Conservation (phyloP, 345 rosid species). For the Euphorbia peplus region DNA sequence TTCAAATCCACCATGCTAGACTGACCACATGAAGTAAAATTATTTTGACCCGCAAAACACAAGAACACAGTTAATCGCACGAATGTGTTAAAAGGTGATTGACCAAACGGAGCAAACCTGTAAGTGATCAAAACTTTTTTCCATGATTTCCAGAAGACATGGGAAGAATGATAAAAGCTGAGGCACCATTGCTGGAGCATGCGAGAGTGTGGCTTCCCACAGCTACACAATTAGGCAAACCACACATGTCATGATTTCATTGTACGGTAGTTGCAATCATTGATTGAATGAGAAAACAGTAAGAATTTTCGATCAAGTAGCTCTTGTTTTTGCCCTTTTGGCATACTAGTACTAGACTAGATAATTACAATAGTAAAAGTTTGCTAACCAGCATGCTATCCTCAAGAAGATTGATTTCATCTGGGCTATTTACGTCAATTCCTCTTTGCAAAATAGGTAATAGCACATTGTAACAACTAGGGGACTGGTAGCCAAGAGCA, state of each 20-base stretch:
- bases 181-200: conserved; percentile 90
- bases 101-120: conserved; percentile 48
- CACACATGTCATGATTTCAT: conserved; percentile 21
- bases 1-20: not conserved
- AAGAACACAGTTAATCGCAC: not conserved
- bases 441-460: conserved; percentile 88
- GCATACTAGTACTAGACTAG: too few species aligned
- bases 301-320: too few species aligned
- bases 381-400: conserved; percentile 84
- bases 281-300: too few species aligned
- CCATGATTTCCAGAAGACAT: conserved; percentile 70
- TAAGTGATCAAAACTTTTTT: conserved; percentile 89
- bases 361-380: not conserved
- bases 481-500: conserved; percentile 87
- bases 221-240: conserved; percentile 52
- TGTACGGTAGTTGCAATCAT: conserved; percentile 11
- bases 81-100: not conserved
- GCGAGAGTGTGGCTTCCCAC: conserved; percentile 89
- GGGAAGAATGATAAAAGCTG: conserved; percentile 77
- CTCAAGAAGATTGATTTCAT: conserved; percentile 88
- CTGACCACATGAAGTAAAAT: not conserved
- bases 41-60: not conserved
- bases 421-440: conserved; percentile 80
- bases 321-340: not conserved
- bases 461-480: conserved; percentile 67